A percentile compares a stretch with the other conserved stretches of the same genome.
Conservation (phyloP, 2,329 filamentous ascomycete genomes). For the Trichoderma afroharzianum region DNA sequence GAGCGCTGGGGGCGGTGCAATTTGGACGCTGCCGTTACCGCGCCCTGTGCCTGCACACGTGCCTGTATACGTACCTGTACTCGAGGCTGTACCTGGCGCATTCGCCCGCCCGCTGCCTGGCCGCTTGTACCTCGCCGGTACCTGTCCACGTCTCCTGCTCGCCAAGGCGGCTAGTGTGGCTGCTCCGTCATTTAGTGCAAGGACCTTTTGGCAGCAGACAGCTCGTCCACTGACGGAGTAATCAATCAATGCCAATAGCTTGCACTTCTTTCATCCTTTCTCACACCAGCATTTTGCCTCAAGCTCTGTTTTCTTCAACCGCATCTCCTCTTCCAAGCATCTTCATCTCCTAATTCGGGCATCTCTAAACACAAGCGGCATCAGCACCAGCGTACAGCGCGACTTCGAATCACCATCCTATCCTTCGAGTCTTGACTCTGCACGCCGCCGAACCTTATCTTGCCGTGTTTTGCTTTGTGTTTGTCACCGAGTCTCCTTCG, state of each 20-base stretch:
- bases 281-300: background rate
- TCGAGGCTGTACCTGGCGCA: background rate
- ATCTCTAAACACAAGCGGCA: background rate
- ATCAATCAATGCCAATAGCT: background rate
- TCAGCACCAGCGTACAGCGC: background rate
- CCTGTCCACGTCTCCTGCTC: background rate
- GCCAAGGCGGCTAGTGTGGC: constrained; percentile 7
- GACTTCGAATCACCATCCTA: background rate
- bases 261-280: background rate
- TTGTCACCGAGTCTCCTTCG: constrained; percentile 8
- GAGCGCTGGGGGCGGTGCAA: constrained; percentile 1
- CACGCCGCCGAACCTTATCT: background rate
- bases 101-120: background rate
- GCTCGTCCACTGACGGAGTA: background rate
- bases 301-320: background rate
- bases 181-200: constrained; percentile 13
- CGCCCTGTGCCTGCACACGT: background rate
- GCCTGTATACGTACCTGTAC: background rate
- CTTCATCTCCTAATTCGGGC: background rate
- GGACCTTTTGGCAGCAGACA: constrained; percentile 10
- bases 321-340: background rate
- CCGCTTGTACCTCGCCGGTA: background rate
- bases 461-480: background rate
- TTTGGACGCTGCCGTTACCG: background rate
- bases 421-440: background rate